Conservation (phyloP, 2,329 filamentous ascomycete genomes). For the Colletotrichum noveboracense region DNA sequence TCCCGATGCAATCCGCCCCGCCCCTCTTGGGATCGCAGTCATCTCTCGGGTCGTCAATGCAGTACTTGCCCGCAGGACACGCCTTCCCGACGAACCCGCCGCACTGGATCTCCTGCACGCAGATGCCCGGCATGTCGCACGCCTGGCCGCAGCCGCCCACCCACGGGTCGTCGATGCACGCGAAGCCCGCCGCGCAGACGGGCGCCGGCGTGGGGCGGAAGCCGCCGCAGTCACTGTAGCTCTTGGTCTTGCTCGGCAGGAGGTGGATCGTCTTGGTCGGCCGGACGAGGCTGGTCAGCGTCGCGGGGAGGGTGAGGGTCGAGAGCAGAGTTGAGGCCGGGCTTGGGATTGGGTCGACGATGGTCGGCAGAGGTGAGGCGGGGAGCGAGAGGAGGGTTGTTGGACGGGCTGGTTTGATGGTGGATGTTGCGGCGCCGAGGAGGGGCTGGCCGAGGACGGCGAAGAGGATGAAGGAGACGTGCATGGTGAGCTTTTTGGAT, state of each 20-base stretch:
- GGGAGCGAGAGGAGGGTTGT: background rate
- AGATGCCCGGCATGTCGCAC: constrained; percentile 40
- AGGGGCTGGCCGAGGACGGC: background rate
- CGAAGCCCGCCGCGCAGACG: constrained; percentile 27
- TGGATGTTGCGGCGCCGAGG: background rate
- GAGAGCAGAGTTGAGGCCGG: background rate
- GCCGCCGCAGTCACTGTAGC: constrained; percentile 38
- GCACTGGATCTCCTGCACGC: constrained; percentile 27
- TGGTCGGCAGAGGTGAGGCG: background rate
- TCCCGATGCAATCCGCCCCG: constrained; percentile 34
- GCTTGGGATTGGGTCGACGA: background rate
- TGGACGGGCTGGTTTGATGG: background rate
- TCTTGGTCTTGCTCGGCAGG: background rate
- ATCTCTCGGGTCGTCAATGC: constrained; percentile 33
- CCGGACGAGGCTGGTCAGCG: background rate
- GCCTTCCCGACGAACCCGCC: constrained; percentile 27
- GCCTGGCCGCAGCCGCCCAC: constrained; percentile 35
- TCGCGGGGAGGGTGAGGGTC: background rate
- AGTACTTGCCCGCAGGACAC: constrained; percentile 30
- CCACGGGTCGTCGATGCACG: constrained; percentile 39
- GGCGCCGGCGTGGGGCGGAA: constrained; percentile 24
- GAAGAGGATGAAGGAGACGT: background rate
- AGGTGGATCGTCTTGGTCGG: background rate
- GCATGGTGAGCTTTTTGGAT: background rate
- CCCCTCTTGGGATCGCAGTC: constrained; percentile 30